A percentile compares a stretch with the other conserved stretches of the same genome.
Conservation (phyloP, 257 asterid genomes). For the Salvia hispanica region DNA sequence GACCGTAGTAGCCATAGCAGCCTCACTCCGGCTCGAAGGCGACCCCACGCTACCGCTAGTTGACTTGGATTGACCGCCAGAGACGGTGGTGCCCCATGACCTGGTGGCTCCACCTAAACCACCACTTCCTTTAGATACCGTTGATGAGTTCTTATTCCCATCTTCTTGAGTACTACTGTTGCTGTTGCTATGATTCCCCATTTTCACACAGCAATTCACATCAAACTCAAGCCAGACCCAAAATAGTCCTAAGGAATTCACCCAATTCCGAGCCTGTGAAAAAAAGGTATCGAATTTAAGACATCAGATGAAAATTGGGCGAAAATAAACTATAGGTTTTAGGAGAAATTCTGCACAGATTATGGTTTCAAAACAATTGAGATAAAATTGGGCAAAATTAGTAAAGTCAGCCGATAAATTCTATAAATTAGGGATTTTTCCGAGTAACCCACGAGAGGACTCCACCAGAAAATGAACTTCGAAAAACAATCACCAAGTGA, state of each 20-base stretch:
- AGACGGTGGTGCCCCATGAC: slow-evolving; percentile 85
- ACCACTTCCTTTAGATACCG: slow-evolving; percentile 49
- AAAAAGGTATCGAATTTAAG: slow-evolving; percentile 13
- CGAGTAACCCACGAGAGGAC: slow-evolving; percentile 19
- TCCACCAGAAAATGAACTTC: slow-evolving; percentile 13
- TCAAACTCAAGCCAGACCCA: slow-evolving; percentile 20
- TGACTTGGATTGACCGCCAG: slow-evolving; percentile 95
- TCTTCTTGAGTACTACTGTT: slow-evolving; percentile 53
- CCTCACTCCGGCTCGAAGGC: slow-evolving; percentile 92
- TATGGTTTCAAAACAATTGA: slow-evolving; percentile 9
- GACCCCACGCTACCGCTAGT: slow-evolving; percentile 96
- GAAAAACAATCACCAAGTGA: background rate
- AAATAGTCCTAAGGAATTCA: slow-evolving; percentile 4
- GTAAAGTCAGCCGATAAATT: slow-evolving; percentile 21
- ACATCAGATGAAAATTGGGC: slow-evolving; percentile 28
- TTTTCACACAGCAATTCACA: slow-evolving; percentile 44
- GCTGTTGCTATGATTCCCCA: slow-evolving; percentile 58
- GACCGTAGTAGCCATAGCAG: slow-evolving; percentile 67
- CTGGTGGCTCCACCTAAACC: slow-evolving; percentile 68
- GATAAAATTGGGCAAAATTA: slow-evolving; percentile 29
- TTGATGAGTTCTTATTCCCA: slow-evolving; percentile 58
- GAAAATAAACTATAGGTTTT: slow-evolving; percentile 19
- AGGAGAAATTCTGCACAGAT: background rate
- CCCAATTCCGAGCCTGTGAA: slow-evolving; percentile 7
- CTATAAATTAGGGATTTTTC: background rate